Evolutionary conservation across 129 eudicot genomes (phyloP), one percentile per base, ranked within the genome.

Genomic region (Centella asiatica): DNA sequence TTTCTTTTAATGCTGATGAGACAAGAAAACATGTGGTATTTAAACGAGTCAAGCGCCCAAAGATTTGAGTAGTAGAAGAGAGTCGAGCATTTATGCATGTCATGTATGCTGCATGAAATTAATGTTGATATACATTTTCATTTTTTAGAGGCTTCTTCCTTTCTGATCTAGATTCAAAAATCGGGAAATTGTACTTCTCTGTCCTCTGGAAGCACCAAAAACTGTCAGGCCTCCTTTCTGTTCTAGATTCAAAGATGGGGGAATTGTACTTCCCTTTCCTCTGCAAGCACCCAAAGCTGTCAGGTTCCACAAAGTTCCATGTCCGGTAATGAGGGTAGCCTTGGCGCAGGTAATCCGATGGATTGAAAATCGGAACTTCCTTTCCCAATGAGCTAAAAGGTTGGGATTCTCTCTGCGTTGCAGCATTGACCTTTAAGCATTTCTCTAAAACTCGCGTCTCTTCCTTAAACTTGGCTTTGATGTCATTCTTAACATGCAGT

Each of bases 371-470:
- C 0, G 90, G 90, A 29, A 58, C 42, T 36, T 86, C 84, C 33
- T 72, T 72, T 34, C 29, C 31, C 1, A 22, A 5, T 18, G 45
- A 6, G 14, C 11, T 32, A 0, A 8, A 49, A 24, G 20, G 45
- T 24, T 44, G 25, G 34, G 28, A 25, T 8, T 27, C 71, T 60
- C 50, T 62, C n/a, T 58, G 76, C 49, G 81, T 45, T 44, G 73
- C 64, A 29, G 69, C 57, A 42, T 76, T 81, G 28, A 75, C 52
- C 60, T 57, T 71, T 46, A 88, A 69, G 64, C 97, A 88, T 60
- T 72, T 75, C 53, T 82, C 85, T 29, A 82, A 85, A 67, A 85
- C 80, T 45, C 54, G 64, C 18, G 86, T 83, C 62, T 88, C 95
- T 51, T 80, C 87, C 68, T 31, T 65, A 23, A 88, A 76, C 34